Conservation (phyloP, 139 green algal genomes). For the Coelastrella sp. region DNA sequence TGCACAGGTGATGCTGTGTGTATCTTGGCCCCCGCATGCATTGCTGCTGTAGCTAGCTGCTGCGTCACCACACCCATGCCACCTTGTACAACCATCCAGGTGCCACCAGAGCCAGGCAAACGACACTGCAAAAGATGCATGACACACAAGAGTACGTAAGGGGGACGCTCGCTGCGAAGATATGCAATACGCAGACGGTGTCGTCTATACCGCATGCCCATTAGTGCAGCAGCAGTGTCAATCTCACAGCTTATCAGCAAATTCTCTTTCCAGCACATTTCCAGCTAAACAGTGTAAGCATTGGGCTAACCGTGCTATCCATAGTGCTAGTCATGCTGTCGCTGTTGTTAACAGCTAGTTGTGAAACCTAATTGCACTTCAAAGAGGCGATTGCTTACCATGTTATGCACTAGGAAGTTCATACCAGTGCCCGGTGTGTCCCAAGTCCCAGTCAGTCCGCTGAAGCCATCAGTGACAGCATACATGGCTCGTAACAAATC, state of each 20-base stretch:
- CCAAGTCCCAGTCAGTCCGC: conserved; percentile 60
- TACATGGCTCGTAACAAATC: conserved; percentile 74
- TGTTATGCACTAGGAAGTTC: conserved; percentile 80
- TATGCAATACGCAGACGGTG: too few species aligned
- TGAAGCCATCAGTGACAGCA: conserved; percentile 69
- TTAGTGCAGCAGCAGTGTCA: too few species aligned
- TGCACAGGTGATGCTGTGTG: conserved; percentile 57
- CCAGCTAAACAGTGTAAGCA: too few species aligned
- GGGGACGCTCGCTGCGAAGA: not conserved
- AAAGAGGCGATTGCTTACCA: conserved; percentile 51
- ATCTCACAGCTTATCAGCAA: too few species aligned
- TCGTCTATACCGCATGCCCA: too few species aligned
- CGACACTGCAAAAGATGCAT: conserved; percentile 57
- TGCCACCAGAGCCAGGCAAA: conserved; percentile 59
- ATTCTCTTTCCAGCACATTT: too few species aligned
- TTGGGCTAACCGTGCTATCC: too few species aligned
- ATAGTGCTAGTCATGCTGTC: too few species aligned
- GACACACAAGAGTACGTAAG: not conserved
- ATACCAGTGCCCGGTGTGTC: conserved; percentile 68
- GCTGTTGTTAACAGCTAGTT: too few species aligned
- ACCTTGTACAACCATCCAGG: conserved; percentile 74
- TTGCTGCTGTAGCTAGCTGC: conserved; percentile 43
- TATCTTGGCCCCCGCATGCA: conserved; percentile 59
- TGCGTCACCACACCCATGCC: conserved; percentile 73
- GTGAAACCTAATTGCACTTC: not conserved